Evolutionary conservation across 2,329 filamentous ascomycete species (phyloP), one percentile per base, ranked within the genome.

Genomic region (Colletotrichum higginsianum): DNA sequence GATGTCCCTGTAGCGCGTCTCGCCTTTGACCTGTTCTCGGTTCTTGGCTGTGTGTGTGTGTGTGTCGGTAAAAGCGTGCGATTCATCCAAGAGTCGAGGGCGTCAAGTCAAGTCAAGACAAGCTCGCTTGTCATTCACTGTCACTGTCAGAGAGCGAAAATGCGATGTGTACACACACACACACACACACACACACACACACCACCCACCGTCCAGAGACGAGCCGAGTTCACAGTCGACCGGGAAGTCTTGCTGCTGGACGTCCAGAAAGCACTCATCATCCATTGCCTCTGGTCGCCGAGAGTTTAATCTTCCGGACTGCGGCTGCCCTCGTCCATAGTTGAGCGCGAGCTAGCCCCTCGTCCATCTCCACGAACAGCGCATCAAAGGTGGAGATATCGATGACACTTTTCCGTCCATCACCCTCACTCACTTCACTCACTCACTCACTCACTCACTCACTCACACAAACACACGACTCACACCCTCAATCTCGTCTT

Each of bases 311-410:
- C 49, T 35, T 62, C 4, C 35, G 60, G 47, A 38, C 15, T 44
- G 30, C 47, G 26, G 2, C 35, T 42, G n/a, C 11, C 47, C 5
- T 58, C 11, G 55, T 53, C 60, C 23, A 57, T 57, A 57, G 52
- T 57, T 21, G 26, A 23, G 38, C 26, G 38, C 26, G 44, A 57
- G 35, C 47, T 46, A 52, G 35, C 26, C 30, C 38, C 46, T 66
- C 46, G 18, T 66, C 53, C 53, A 57, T 57, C 52, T 52, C 55
- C 18, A 58, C 44, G 62, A 47, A 70, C 62, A 70, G 42, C 62
- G 47, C 67, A 69, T 58, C 66, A 57, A 57, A 58, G 53, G 66
- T 69, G 66, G 66, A 53, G 62, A 40, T 57, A 70, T 65, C 13
- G 38, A 35, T 21, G 46, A 47, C 60, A 55, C 61, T 44, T 60